A percentile compares a stretch with the other conserved stretches of the same genome.
Evolutionary conservation across 2,329 filamentous ascomycete species (phyloP).

Genomic region (Elsinoe batatas): DNA sequence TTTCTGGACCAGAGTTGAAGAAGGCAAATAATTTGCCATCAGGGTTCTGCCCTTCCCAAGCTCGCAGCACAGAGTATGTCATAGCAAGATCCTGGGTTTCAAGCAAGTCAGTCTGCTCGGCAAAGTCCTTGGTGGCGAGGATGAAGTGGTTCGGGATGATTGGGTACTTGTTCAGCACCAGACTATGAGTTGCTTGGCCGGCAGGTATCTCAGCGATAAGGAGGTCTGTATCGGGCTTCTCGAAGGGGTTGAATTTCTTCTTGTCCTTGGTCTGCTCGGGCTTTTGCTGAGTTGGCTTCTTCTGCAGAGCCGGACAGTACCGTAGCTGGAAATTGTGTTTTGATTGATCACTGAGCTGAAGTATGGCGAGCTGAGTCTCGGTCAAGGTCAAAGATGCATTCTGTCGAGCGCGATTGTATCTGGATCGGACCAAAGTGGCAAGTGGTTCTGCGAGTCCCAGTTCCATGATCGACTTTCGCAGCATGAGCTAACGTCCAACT

Average conservation of each 20-base stretch:
- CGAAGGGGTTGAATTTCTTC: slow-evolving; percentile 52
- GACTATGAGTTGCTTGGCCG: slow-evolving; percentile 42
- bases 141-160: slow-evolving; percentile 63
- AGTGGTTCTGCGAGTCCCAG: slow-evolving; percentile 13
- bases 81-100: slow-evolving; percentile 51
- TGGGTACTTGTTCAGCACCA: slow-evolving; percentile 68
- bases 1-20: slow-evolving; percentile 60
- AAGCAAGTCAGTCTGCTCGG: slow-evolving; percentile 55
- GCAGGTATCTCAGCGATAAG: slow-evolving; percentile 45
- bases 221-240: slow-evolving; percentile 44
- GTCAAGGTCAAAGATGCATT: slow-evolving; percentile 30
- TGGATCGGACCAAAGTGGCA: slow-evolving; percentile 27
- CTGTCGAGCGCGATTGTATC: slow-evolving; percentile 29
- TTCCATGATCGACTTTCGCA: slow-evolving; percentile 4
- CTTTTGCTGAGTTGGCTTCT: slow-evolving; percentile 44
- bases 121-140: slow-evolving; percentile 54
- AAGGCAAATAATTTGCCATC: slow-evolving; percentile 46
- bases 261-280: slow-evolving; percentile 30
- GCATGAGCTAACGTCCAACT: neutral
- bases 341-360: slow-evolving; percentile 15
- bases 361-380: slow-evolving; percentile 29
- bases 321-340: slow-evolving; percentile 53
- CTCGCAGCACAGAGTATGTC: slow-evolving; percentile 51
- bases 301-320: slow-evolving; percentile 58
- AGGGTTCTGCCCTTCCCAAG: slow-evolving; percentile 35